Conservation (phyloP, 1,284 basidiomycete genomes). For the Athelia psychrophila region DNA sequence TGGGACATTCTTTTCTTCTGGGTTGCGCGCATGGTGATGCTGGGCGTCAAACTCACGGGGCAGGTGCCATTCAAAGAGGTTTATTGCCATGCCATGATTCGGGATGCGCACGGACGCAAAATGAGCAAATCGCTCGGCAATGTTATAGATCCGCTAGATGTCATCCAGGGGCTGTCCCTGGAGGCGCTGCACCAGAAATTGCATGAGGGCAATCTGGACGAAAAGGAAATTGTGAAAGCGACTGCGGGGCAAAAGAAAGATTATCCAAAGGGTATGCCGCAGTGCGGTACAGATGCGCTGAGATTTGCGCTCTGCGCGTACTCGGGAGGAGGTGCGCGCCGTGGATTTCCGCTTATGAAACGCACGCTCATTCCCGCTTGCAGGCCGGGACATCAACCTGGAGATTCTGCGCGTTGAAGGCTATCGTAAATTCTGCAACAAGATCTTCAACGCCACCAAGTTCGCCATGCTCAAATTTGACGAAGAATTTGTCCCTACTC, state of each 20-base stretch:
- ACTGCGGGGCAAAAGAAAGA: conserved; percentile 97
- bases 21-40: conserved; percentile 98
- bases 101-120: conserved; percentile 97
- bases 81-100: conserved; percentile 99
- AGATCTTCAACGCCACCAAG: conserved; percentile 99
- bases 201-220: conserved; percentile 90
- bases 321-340: conserved; percentile 73
- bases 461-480: conserved; percentile 97
- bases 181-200: conserved; percentile 89
- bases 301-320: conserved; percentile 96
- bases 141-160: conserved; percentile 96
- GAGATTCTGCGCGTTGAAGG: conserved; percentile 98
- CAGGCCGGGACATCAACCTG: conserved; percentile 92
- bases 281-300: conserved; percentile 97
- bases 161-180: conserved; percentile 86
- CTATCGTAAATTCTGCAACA: conserved; percentile 99
- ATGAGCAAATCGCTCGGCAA: conserved; percentile 99
- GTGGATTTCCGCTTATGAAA: neutral
- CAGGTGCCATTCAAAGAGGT: conserved; percentile 96
- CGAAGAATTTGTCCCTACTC: conserved; percentile 74
- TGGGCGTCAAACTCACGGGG: conserved; percentile 89
- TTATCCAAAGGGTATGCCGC: conserved; percentile 98
- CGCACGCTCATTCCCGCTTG: neutral
- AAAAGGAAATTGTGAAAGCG: conserved; percentile 91
- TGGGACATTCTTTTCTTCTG: conserved; percentile 99